Evolutionary conservation across 805 yeast genomes (phyloP), one percentile per base, ranked within the genome.

Genomic region (Yamadazyma sp.): DNA sequence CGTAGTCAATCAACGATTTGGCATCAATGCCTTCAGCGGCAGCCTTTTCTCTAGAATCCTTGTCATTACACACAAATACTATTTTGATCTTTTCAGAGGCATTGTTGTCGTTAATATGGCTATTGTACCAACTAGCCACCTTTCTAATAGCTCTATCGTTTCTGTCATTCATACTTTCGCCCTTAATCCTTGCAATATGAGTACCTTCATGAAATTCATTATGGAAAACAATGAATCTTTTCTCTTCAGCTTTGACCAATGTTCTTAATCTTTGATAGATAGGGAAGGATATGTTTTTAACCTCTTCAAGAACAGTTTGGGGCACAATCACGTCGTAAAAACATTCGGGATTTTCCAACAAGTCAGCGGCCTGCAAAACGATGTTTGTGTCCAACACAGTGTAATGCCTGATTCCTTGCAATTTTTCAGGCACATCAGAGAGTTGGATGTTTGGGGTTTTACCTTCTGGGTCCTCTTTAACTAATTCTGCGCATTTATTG

Each of bases 261-360:
- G 84, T 76, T 52, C 97, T 74, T 32, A 91, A 62, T 55, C 99
- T 74, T 52, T 85, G 80, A 58, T 90, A 93, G 13, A 91, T 81
- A 3, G 99, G 96, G 53, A 81, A 78, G 35, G 95, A 86, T 53
- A 82, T 73, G 56, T 88, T 88, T 47, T 87, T 78, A 7, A 91
- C 96, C 60, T 93, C 98, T 49, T 95, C 97, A 23, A 93, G 68
- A 2, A 88, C 97, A 5, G 95, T 84, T 58, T 93, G 99, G 1
- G 98, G 96, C n/a, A 93, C 67, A 40, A 93, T 82, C 12, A 90
- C 96, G 61, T 93, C 98, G 53, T 74, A 82, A 54, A 93, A 86
- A 37, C 85, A 82, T 20, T 75, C 72, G 14, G 71, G 71, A 51
- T 79, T 82, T 59, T 93, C 99, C 39, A 93, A 64, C 42, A 93